Evolutionary conservation across 352 stramenopile species (phyloP), one percentile per base, ranked within the genome.

Genomic region (Pilasporangium apinafurcum): DNA sequence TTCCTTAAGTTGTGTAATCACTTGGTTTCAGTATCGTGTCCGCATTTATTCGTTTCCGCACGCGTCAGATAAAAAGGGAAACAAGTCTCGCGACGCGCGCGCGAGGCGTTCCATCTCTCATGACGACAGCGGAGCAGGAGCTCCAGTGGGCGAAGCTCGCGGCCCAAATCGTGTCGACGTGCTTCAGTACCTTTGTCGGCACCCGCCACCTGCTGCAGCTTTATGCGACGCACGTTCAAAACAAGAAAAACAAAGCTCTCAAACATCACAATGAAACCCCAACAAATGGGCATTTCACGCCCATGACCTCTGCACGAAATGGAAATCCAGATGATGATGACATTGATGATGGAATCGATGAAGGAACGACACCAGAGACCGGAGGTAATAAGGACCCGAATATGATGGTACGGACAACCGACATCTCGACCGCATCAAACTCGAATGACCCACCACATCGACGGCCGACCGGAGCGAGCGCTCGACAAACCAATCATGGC

Each of bases 141-240:
- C 41, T 83, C 28, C 44, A 84, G 42, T 75, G 80, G 47, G 66
- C 56, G 29, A 86, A 89, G 45, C 57, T 89, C 33, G 58, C 65
- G 18, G 69, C 77, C 43, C 77, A 89, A 62, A 50, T 85, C 33
- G 66, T 71, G 34, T 89, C 77, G 29, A 77, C 74, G 39, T 62
- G 67, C 44, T 67, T 83, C 48, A 86, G 66, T 48, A 68, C 66
- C 31, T 84, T 86, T 54, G 66, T 89, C 9, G 74, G 71, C 37
- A 59, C 66, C 30, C 70, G 76, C 27, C 77, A 89, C 49, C 28
- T 81, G 17, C 49, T 85, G 27, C 72, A 85, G 43, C 65, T 80
- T 41, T 16, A 76, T 48, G 44, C 38, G 41, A 44, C 25, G 10
- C 31, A 43, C 37, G 47, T 36, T 38, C 43, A 26, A 51, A 17